A percentile compares a stretch with the other conserved stretches of the same genome.
Conservation (phyloP, 1,139 yeast genomes). For the Kodamaea sp. region DNA sequence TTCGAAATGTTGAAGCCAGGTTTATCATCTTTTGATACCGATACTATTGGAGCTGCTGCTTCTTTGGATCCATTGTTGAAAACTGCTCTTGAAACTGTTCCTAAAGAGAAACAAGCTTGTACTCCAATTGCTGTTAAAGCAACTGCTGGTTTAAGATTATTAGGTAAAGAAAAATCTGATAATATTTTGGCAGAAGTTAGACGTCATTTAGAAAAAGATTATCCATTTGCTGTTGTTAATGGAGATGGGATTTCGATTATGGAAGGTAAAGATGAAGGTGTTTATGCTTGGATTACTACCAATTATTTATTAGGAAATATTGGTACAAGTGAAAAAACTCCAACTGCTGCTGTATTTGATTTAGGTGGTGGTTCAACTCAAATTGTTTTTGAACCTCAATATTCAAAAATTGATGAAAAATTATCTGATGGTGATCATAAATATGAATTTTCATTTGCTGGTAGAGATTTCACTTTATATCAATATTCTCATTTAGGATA, state of each 20-base stretch:
- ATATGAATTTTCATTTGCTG: constrained; percentile 76
- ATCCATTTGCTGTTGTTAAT: constrained; percentile 82
- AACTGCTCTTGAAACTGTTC: constrained; percentile 71
- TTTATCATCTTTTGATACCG: constrained; percentile 77
- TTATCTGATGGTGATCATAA: constrained; percentile 89
- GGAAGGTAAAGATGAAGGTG: constrained; percentile 98
- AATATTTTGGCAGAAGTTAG: constrained; percentile 75
- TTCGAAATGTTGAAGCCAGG: constrained; percentile 94
- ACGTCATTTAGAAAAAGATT: constrained; percentile 66
- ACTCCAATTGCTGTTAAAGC: constrained; percentile 97
- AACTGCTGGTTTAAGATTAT: constrained; percentile 89
- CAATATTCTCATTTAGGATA: constrained; percentile 95
- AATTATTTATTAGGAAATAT: constrained; percentile 90
- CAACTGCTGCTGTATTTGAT: constrained; percentile 96
- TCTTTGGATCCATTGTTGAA: constrained; percentile 80
- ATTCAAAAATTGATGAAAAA: constrained; percentile 44
- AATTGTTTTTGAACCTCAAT: constrained; percentile 92
- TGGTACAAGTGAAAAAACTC: constrained; percentile 64
- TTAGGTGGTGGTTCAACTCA: constrained; percentile 99
- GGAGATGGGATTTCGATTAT: constrained; percentile 82
- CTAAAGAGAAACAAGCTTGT: constrained; percentile 66
- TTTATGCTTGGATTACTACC: constrained; percentile 98
- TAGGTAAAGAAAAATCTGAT: constrained; percentile 71
- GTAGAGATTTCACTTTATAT: constrained; percentile 74
- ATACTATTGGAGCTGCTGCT: constrained; percentile 78